Evolutionary conservation across 805 yeast species (phyloP), one percentile per base, ranked within the genome.

Genomic region (Schwanniomyces occidentalis): DNA sequence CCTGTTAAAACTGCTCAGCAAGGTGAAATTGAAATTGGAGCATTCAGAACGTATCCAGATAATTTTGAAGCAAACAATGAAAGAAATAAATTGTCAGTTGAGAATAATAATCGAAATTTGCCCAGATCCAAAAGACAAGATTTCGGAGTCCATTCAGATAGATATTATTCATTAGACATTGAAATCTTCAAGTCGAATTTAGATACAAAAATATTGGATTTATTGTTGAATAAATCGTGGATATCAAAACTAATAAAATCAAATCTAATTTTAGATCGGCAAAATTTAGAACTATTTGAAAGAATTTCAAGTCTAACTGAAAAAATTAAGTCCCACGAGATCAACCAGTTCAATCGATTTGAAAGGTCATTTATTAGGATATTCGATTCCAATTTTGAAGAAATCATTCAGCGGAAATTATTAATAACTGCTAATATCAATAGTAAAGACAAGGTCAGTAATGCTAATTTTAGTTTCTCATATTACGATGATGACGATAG

Each of bases 21-120:
- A 32, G 83, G 83, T 0, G 71, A 68, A 39, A 81, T 89, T 8
- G 93, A 85, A 30, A 84, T 89, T 37, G 96, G 96, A 1, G 96
- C 96, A 1, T 89, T 88, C 54, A 65, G 96, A 54, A 86, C 96
- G 0, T 75, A 75, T 42, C 69, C 71, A 28, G 74, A 71, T 18
- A 28, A 22, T 16, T 25, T 16, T 18, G 25, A n/a, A 18, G 18
- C 14, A 16, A 22, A 14, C 16, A 19, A 16, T 4, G 13, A 16
- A 25, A 5, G 22, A 8, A 13, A 18, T 19, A 17, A 21, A 8
- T n/a, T n/a, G n/a, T n/a, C n/a, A 20, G 12, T 12, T 8, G 20
- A 14, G 7, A 19, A n/a, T n/a, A 10, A 17, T n/a, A 16, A 26
- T 9, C n/a, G n/a, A n/a, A 16, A 17, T 5, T 17, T 28, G 2